These are phyloP conservation scores for Podila minutissima DNA, from an alignment of 192 early-diverging fungal species.

Conservation along the genomic window DNA sequence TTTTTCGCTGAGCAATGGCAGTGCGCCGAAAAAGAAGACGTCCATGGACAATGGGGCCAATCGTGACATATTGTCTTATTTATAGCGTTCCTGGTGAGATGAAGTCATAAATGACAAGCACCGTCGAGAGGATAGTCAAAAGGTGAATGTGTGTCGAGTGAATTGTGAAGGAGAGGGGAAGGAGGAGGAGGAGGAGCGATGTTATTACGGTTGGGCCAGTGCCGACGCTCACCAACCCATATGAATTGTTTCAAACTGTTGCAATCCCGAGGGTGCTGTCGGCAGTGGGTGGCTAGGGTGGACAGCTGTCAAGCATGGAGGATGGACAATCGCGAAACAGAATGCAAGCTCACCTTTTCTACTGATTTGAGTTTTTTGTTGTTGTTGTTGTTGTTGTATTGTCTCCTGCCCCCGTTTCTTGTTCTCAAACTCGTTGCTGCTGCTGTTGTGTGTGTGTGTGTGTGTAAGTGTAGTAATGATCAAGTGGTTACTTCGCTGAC, in stretches of 20 bases:
- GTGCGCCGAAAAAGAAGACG: too few relatives aligned
- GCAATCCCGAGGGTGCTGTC: neutral
- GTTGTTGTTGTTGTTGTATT: conserved; percentile 3
- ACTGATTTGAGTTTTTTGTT: neutral
- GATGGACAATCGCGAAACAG: too few relatives aligned
- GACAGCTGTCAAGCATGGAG: neutral
- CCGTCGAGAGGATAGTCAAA: too few relatives aligned
- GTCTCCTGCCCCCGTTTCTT: too few relatives aligned
- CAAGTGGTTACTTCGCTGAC: neutral
- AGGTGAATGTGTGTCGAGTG: neutral
- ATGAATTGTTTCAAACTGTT: neutral
- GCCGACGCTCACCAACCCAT: neutral
- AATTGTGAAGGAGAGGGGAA: neutral
- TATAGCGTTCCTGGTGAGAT: too few relatives aligned
- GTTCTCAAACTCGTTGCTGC: too few relatives aligned
- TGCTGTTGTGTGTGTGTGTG: conserved; percentile 3
- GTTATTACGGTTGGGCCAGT: neutral
- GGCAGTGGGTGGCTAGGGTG: neutral
- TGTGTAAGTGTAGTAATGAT: conserved; percentile 5
- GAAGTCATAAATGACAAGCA: too few relatives aligned
- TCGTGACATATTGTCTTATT: too few relatives aligned
- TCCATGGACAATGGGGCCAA: too few relatives aligned
- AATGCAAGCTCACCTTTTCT: too few relatives aligned
- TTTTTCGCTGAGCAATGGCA: too few relatives aligned
- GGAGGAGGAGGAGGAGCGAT: neutral